Evolutionary conservation across 495 filamentous ascomycete genomes (phyloP).

Genomic region (Daldinia childiae): DNA sequence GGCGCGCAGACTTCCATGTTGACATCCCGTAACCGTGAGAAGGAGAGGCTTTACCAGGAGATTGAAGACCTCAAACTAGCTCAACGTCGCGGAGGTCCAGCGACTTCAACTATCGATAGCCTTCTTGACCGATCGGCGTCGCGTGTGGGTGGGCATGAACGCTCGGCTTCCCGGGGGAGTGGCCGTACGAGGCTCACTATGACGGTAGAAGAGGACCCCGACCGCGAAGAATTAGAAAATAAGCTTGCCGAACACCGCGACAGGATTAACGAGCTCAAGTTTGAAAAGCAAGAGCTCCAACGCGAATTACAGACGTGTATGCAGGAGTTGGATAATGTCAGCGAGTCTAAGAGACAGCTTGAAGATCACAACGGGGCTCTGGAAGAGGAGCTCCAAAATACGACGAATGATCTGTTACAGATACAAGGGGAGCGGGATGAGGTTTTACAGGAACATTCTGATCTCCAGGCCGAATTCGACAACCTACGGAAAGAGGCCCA

Average conservation of each 20-base stretch:
- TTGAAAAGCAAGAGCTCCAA: conserved; percentile 84
- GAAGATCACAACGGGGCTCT: conserved; percentile 68
- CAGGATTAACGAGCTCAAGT: conserved; percentile 80
- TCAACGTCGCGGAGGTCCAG: conserved; percentile 69
- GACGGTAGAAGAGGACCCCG: conserved; percentile 78
- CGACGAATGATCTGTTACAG: conserved; percentile 80
- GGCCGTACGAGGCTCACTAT: conserved; percentile 67
- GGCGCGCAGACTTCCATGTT: conserved; percentile 98
- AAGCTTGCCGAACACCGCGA: conserved; percentile 85
- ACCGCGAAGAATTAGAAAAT: conserved; percentile 86
- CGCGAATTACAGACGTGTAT: conserved; percentile 74
- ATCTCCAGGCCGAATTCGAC: conserved; percentile 82
- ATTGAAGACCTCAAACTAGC: conserved; percentile 95
- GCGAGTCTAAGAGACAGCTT: conserved; percentile 65
- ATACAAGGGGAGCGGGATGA: conserved; percentile 89
- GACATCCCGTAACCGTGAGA: conserved; percentile 93
- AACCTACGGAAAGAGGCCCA: conserved; percentile 81
- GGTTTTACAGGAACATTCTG: conserved; percentile 76
- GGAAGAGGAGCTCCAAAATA: conserved; percentile 79
- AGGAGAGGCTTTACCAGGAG: conserved; percentile 93
- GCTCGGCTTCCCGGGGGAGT: conserved; percentile 77
- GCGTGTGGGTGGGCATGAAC: conserved; percentile 70
- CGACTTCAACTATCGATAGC: conserved; percentile 80
- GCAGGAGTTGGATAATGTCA: conserved; percentile 71
- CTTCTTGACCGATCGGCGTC: conserved; percentile 93